A percentile compares a stretch with the other conserved stretches of the same genome.
phyloP scores from a whole-genome alignment of 2,329 filamentous ascomycete genomes.

The Aureobasidium sp. region DNA sequence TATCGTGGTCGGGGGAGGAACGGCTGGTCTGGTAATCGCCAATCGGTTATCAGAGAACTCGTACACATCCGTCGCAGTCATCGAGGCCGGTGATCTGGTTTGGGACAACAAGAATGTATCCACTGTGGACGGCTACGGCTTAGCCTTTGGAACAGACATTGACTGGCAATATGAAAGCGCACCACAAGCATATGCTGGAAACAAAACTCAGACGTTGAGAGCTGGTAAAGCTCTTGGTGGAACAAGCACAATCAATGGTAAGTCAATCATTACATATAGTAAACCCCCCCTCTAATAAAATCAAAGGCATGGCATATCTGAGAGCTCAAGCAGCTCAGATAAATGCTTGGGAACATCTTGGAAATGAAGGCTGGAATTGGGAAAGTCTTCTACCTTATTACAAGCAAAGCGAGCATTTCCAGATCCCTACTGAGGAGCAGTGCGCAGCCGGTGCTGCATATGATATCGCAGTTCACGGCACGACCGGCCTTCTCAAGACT shows the following conservation, averaged over 20 bases:
- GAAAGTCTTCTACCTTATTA: slow-evolving; percentile 14
- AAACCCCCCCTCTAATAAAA: not conserved
- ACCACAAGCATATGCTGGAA: slow-evolving; percentile 40
- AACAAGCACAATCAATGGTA: slow-evolving; percentile 30
- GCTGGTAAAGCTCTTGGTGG: slow-evolving; percentile 31
- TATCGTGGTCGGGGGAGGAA: slow-evolving; percentile 76
- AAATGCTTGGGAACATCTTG: slow-evolving; percentile 5
- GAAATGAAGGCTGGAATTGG: slow-evolving; percentile 9
- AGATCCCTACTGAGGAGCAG: not conserved
- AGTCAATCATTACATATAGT: not conserved
- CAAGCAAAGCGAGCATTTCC: slow-evolving; percentile 10
- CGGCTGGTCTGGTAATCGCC: slow-evolving; percentile 76
- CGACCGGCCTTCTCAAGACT: slow-evolving; percentile 12
- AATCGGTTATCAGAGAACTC: slow-evolving; percentile 73
- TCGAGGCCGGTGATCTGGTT: slow-evolving; percentile 5
- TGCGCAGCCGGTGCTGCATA: not conserved
- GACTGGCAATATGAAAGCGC: slow-evolving; percentile 7
- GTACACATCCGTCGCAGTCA: not conserved
- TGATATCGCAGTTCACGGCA: not conserved
- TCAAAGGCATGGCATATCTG: slow-evolving; percentile 5
- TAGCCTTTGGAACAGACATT: not conserved
- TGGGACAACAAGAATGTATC: not conserved
- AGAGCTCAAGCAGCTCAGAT: slow-evolving; percentile 1
- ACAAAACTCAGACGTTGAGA: not conserved
- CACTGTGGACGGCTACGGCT: not conserved